Conservation (phyloP, 2,329 filamentous ascomycete species). For the Diplodia seriata region DNA sequence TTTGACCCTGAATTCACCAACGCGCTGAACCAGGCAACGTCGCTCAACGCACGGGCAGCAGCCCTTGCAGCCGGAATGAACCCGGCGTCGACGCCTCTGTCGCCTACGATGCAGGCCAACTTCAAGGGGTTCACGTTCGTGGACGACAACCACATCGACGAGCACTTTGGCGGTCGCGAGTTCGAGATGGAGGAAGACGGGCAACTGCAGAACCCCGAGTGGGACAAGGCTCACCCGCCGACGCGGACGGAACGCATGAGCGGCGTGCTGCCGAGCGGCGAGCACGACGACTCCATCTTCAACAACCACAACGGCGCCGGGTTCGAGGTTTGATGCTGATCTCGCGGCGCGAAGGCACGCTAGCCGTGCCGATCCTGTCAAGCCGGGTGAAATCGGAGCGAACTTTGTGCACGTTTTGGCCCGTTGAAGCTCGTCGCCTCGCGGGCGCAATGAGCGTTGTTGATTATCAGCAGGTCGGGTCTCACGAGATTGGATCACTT, state of each 20-base stretch:
- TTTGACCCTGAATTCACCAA: slow-evolving; percentile 99
- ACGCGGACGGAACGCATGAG: slow-evolving; percentile 56
- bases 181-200: slow-evolving; percentile 53
- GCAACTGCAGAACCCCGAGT: slow-evolving; percentile 51
- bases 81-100: slow-evolving; percentile 87
- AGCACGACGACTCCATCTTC: slow-evolving; percentile 57
- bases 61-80: slow-evolving; percentile 81
- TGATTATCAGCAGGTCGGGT: slow-evolving; percentile 10
- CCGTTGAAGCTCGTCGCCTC: neutral
- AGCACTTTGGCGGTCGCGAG: slow-evolving; percentile 65
- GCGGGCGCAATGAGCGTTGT: slow-evolving; percentile 12
- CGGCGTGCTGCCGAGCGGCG: slow-evolving; percentile 55
- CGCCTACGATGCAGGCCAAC: slow-evolving; percentile 94
- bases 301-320: slow-evolving; percentile 46
- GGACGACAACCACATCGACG: slow-evolving; percentile 94
- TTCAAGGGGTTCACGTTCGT: slow-evolving; percentile 99
- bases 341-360: slow-evolving; percentile 9
- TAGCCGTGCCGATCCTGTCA: slow-evolving; percentile 26
- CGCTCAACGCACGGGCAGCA: slow-evolving; percentile 88
- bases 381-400: slow-evolving; percentile 15
- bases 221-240: slow-evolving; percentile 46
- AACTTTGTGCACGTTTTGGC: slow-evolving; percentile 4
- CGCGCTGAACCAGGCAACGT: slow-evolving; percentile 79
- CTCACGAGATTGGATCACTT: slow-evolving; percentile 23
- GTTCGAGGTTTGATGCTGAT: slow-evolving; percentile 43